Evolutionary conservation across 805 yeast genomes (phyloP).

Genomic region (Lipomyces mesembrius): DNA sequence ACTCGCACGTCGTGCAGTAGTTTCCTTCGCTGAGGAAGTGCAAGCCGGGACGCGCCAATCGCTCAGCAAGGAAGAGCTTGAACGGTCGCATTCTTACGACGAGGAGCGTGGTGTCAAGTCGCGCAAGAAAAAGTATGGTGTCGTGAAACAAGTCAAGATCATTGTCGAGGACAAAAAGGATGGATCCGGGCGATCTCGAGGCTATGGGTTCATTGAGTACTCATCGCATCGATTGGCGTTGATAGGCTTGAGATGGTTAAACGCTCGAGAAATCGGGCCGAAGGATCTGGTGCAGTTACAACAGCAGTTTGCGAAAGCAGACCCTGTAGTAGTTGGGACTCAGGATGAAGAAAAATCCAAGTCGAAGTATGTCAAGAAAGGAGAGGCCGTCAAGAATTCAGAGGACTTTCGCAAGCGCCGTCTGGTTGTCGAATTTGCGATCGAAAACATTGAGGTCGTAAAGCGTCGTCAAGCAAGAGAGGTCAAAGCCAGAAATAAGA

Average conservation of each 20-base stretch:
- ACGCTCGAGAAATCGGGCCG: slow-evolving; percentile 78
- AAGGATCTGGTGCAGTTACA: slow-evolving; percentile 25
- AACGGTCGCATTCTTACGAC: slow-evolving; percentile 75
- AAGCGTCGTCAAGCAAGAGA: slow-evolving; percentile 78
- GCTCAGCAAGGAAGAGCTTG: slow-evolving; percentile 83
- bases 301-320: slow-evolving; percentile 50
- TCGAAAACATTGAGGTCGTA: slow-evolving; percentile 92
- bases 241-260: slow-evolving; percentile 96
- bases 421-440: slow-evolving; percentile 90
- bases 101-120: slow-evolving; percentile 57
- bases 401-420: slow-evolving; percentile 61
- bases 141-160: slow-evolving; percentile 90
- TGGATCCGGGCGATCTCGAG: slow-evolving; percentile 92
- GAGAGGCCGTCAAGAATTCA: slow-evolving; percentile 24
- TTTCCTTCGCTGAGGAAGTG: slow-evolving; percentile 90
- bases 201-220: slow-evolving; percentile 93
- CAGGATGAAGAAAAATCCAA: slow-evolving; percentile 34
- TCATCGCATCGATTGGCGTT: slow-evolving; percentile 90
- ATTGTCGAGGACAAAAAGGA: slow-evolving; percentile 90
- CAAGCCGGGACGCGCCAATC: slow-evolving; percentile 76
- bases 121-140: slow-evolving; percentile 79
- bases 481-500: slow-evolving; percentile 3
- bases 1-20: slow-evolving; percentile 91
- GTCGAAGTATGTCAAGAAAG: slow-evolving; percentile 20
- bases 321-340: slow-evolving; percentile 36